Conservation (phyloP, 73 alveolate genomes). For the Paramecium octaurelia region DNA sequence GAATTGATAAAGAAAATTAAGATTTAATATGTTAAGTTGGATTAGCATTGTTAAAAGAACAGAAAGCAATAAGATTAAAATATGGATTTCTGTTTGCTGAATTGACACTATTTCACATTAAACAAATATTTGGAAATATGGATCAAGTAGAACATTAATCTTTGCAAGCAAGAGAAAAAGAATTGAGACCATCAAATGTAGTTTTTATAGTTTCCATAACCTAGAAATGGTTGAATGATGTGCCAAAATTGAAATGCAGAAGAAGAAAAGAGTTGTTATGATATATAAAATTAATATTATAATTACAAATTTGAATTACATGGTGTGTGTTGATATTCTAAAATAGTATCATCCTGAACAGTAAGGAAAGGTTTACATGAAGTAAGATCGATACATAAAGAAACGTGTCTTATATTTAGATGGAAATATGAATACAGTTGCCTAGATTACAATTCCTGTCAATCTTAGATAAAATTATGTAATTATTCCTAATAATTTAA, state of each 20-base stretch:
- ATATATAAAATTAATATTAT: not conserved
- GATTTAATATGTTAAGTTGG: not conserved
- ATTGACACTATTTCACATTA: not conserved
- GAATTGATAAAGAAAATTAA: not conserved
- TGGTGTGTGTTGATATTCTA: not conserved
- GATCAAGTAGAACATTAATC: not conserved
- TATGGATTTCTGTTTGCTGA: not conserved
- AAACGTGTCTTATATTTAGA: not conserved
- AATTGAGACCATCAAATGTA: not conserved
- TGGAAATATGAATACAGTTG: slow-evolving; percentile 28
- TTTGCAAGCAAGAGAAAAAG: not conserved
- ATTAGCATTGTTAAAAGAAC: not conserved
- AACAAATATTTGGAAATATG: not conserved
- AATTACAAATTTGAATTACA: slow-evolving; percentile 3
- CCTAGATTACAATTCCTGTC: not conserved
- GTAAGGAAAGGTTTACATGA: slow-evolving; percentile 35
- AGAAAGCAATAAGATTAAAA: slow-evolving; percentile 5
- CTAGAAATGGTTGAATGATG: not conserved
- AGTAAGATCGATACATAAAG: not conserved
- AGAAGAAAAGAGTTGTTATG: slow-evolving; percentile 30
- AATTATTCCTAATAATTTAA: not conserved
- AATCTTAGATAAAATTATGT: slow-evolving; percentile 14
- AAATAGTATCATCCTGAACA: not conserved
- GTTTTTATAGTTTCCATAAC: not conserved
- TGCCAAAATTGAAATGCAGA: slow-evolving; percentile 41